A percentile compares a stretch with the other conserved stretches of the same genome.
phyloP scores from a whole-genome alignment of 345 rosid genomes.

The Excoecaria cochinchinensis region DNA sequence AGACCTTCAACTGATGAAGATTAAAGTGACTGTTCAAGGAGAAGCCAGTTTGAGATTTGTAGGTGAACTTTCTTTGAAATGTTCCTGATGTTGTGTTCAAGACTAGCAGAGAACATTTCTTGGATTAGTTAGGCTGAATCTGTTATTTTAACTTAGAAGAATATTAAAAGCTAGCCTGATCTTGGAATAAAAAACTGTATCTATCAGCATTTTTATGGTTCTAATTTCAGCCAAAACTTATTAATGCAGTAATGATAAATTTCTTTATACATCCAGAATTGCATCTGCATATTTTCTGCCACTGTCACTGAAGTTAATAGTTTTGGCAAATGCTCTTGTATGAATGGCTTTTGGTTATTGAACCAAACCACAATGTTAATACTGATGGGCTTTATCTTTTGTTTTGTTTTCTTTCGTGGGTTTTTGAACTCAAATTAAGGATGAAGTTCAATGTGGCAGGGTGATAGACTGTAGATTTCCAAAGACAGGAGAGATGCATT shows the following conservation, averaged over 20 bases:
- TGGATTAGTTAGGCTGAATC: constrained; percentile 20
- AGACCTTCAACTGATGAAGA: constrained; percentile 56
- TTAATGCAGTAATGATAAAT: background rate
- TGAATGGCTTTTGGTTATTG: background rate
- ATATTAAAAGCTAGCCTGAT: constrained; percentile 25
- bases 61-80: constrained; percentile 1
- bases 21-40: constrained; percentile 22
- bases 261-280: constrained; percentile 1
- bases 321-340: too few relatives aligned
- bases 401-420: too few relatives aligned
- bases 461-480: too few relatives aligned
- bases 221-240: constrained; percentile 6
- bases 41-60: constrained; percentile 4
- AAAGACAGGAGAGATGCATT: too few relatives aligned
- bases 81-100: constrained; percentile 4
- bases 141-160: constrained; percentile 20
- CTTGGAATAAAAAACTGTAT: constrained; percentile 32
- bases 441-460: too few relatives aligned
- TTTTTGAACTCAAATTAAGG: too few relatives aligned
- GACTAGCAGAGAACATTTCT: background rate
- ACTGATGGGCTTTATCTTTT: background rate
- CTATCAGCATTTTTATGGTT: constrained; percentile 14
- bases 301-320: too few relatives aligned
- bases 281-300: background rate
- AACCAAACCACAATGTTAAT: background rate